Evolutionary conservation across 148 eudicot genomes (phyloP).

Genomic region (Fallopia convolvulus): DNA sequence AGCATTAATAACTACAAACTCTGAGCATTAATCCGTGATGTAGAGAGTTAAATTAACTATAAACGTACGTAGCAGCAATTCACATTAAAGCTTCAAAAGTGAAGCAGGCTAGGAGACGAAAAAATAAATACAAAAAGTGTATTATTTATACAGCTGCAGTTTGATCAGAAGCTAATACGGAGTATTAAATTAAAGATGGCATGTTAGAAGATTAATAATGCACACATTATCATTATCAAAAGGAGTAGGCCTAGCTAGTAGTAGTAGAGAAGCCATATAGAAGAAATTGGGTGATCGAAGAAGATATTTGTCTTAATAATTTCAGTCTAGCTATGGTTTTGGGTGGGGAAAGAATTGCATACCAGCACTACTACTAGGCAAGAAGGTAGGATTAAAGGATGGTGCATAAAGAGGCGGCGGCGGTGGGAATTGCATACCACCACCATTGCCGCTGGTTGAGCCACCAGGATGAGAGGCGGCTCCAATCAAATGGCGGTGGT

Average conservation of each 20-base stretch:
- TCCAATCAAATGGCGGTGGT: conserved; percentile 9
- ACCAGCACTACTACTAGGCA: conserved; percentile 27
- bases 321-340: conserved; percentile 14
- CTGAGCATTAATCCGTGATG: too few relatives aligned
- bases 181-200: not conserved
- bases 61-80: not conserved
- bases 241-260: not conserved
- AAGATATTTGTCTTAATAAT: too few relatives aligned
- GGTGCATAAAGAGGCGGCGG: conserved; percentile 20
- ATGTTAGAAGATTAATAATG: not conserved
- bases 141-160: not conserved
- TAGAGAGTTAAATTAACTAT: not conserved
- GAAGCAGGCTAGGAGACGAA: not conserved
- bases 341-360: conserved; percentile 60
- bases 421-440: conserved; percentile 11
- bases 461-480: conserved; percentile 8
- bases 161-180: not conserved
- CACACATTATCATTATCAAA: not conserved
- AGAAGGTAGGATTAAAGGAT: conserved; percentile 26
- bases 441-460: not conserved
- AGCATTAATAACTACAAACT: too few relatives aligned
- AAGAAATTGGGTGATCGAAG: too few relatives aligned
- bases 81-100: not conserved
- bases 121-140: not conserved
- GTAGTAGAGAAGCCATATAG: not conserved